Percentiles rank a stretch among this genome's conserved stretches.
phyloP scores from a whole-genome alignment of 2,329 filamentous ascomycete genomes.

The Epichloe bromicola region DNA sequence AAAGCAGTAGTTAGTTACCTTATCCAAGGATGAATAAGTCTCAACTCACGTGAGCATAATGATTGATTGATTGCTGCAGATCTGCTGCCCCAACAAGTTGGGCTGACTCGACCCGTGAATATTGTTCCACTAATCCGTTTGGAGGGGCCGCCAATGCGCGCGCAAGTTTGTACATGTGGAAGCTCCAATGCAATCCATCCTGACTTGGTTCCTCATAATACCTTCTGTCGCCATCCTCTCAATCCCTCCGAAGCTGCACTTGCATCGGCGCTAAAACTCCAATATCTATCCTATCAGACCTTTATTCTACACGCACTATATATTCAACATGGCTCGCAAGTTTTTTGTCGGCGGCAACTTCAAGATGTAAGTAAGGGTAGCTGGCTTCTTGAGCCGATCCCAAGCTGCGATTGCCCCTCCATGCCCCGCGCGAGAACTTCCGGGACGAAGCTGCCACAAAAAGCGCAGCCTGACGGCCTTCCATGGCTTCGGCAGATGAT shows the following conservation, averaged over 20 bases:
- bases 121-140: too few species aligned
- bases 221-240: not conserved
- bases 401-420: slow-evolving; percentile 14
- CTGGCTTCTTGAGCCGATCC: not conserved
- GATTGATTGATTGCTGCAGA: too few species aligned
- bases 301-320: not conserved
- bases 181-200: not conserved
- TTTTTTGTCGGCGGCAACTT: slow-evolving; percentile 99
- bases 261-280: not conserved
- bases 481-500: not conserved
- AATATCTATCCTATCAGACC: not conserved
- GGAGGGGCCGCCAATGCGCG: not conserved
- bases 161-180: not conserved
- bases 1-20: too few species aligned
- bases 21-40: too few species aligned
- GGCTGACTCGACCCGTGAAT: not conserved
- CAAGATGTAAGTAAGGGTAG: slow-evolving; percentile 65
- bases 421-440: slow-evolving; percentile 9
- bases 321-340: slow-evolving; percentile 63
- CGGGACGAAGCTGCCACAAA: slow-evolving; percentile 14
- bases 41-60: too few species aligned
- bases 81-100: too few species aligned
- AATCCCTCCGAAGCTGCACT: not conserved
- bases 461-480: slow-evolving; percentile 12
- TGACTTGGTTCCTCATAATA: not conserved